These are phyloP conservation scores for Bacterosira constricta DNA, from an alignment of 108 stramenopile genomes.

Conservation along the genomic window DNA sequence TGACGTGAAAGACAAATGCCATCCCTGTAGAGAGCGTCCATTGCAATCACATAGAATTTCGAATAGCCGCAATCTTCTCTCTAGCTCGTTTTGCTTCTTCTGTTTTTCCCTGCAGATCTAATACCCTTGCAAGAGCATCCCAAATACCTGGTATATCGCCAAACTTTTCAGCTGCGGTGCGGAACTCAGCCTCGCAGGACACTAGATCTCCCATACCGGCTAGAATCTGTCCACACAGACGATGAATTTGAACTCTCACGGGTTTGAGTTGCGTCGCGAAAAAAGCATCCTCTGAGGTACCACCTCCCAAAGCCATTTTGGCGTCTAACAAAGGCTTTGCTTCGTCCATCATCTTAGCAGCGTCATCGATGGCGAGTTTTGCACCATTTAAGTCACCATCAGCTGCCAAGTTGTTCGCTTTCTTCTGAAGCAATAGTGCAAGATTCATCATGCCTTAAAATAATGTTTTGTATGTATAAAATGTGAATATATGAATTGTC, in stretches of 20 bases:
- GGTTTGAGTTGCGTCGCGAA: constrained; percentile 46
- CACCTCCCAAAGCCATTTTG: constrained; percentile 15
- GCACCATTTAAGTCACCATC: constrained; percentile 51
- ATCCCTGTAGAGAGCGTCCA: too few species aligned
- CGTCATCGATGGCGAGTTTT: constrained; percentile 19
- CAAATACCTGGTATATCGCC: constrained; percentile 44
- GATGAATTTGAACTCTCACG: constrained; percentile 47
- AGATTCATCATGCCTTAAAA: too few species aligned
- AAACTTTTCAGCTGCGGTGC: constrained; percentile 45
- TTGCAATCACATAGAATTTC: neutral
- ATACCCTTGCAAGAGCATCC: constrained; percentile 52
- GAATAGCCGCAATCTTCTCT: constrained; percentile 5
- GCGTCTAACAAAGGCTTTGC: constrained; percentile 45
- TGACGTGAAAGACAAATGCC: too few species aligned
- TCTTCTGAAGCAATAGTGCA: constrained; percentile 42
- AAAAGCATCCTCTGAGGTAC: constrained; percentile 19
- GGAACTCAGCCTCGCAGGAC: constrained; percentile 51
- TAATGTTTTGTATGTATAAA: too few species aligned
- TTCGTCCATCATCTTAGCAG: constrained; percentile 38
- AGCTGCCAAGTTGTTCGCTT: constrained; percentile 45
- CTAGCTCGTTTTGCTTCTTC: constrained; percentile 39
- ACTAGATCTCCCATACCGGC: constrained; percentile 53
- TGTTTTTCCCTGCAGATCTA: constrained; percentile 60
- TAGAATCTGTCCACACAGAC: constrained; percentile 45
- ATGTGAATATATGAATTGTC: too few species aligned